Evolutionary conservation across 768 basidiomycete genomes (phyloP).

Genomic region (Lyophyllum decastes): DNA sequence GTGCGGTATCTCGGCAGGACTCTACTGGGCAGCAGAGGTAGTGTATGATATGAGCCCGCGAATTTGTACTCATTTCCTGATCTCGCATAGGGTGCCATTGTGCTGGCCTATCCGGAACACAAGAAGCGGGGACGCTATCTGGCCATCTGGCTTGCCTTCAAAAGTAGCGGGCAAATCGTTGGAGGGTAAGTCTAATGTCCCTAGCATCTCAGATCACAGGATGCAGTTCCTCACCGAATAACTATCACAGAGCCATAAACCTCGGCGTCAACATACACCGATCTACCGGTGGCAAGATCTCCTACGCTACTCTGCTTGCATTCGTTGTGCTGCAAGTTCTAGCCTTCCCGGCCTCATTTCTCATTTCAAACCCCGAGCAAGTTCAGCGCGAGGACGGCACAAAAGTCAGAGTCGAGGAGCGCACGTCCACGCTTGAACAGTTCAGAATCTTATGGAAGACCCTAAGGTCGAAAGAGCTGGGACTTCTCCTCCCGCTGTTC

Average conservation of each 20-base stretch:
- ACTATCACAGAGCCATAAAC: conserved; percentile 7
- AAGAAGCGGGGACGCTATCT: conserved; percentile 14
- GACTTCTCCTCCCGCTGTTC: conserved; percentile 13
- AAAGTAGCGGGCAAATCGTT: conserved; percentile 14
- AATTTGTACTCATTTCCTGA: background rate
- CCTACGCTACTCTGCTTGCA: conserved; percentile 12
- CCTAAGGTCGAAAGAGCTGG: conserved; percentile 11
- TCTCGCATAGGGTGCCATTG: conserved; percentile 9
- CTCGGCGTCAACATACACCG: conserved; percentile 18
- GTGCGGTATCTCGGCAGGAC: conserved; percentile 16
- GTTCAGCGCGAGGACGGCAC: conserved; percentile 21
- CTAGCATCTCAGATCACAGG: background rate
- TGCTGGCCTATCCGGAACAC: conserved; percentile 16
- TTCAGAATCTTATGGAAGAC: conserved; percentile 11
- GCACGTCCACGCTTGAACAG: conserved; percentile 16
- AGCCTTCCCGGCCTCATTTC: conserved; percentile 11
- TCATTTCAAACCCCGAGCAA: conserved; percentile 16
- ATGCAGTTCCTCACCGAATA: background rate
- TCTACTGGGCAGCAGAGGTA: conserved; percentile 22
- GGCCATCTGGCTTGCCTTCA: conserved; percentile 13
- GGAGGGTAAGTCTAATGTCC: conserved; percentile 15
- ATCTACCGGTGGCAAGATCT: conserved; percentile 20
- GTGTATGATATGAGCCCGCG: background rate
- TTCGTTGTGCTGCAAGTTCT: conserved; percentile 19
- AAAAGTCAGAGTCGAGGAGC: conserved; percentile 15